A percentile compares a stretch with the other conserved stretches of the same genome.
These are phyloP conservation scores for Nepenthes gracilis DNA, from an alignment of 148 eudicot genomes.

Conservation along the genomic window DNA sequence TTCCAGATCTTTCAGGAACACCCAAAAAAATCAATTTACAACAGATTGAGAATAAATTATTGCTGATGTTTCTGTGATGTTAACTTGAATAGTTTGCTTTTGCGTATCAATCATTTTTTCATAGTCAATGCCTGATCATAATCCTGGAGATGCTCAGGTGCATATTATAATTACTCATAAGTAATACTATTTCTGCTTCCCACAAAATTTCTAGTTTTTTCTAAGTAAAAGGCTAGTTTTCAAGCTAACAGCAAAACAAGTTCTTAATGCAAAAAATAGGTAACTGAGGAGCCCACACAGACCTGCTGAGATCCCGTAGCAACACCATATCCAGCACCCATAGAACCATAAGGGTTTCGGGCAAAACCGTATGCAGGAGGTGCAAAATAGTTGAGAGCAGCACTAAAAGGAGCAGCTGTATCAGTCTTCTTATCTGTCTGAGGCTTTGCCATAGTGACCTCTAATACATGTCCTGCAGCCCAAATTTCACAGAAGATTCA, in stretches of 20 bases:
- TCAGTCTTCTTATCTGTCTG: slow-evolving; percentile 42
- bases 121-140: too few species aligned
- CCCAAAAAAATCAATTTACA: too few species aligned
- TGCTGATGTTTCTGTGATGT: too few species aligned
- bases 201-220: neutral
- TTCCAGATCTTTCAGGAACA: too few species aligned
- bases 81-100: too few species aligned
- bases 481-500: neutral
- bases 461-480: slow-evolving; percentile 64
- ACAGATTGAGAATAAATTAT: too few species aligned
- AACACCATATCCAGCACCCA: slow-evolving; percentile 68
- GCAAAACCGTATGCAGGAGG: slow-evolving; percentile 62
- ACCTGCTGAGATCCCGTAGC: slow-evolving; percentile 74
- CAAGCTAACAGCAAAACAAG: neutral
- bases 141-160: too few species aligned
- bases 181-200: too few species aligned
- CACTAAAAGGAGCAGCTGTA: slow-evolving; percentile 20
- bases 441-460: slow-evolving; percentile 66
- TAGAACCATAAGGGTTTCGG: slow-evolving; percentile 54
- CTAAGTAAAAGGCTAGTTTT: neutral
- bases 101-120: too few species aligned
- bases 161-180: too few species aligned
- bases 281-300: neutral
- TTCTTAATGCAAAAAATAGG: neutral
- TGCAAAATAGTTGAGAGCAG: slow-evolving; percentile 51